Base-by-base conservation (phyloP, 208 protist genomes). In the Acanthamoeba triangularis region DNA sequence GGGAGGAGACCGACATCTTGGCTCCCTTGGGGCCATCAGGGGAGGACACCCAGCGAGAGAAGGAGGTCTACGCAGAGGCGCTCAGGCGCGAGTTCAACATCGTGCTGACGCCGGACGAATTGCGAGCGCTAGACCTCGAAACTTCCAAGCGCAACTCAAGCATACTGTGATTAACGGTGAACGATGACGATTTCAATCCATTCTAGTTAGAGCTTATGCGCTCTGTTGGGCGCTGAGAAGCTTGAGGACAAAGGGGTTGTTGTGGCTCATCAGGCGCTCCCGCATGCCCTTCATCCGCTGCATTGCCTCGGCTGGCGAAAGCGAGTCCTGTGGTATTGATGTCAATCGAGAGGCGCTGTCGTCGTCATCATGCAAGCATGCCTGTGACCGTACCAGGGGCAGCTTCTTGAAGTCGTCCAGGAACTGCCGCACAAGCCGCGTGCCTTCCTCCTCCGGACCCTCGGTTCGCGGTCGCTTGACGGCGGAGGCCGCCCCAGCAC, bases 391-490 rank as follows among this genome's bases (percentile, higher is more conserved):
- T 82, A 82, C 74, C 80, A 88, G 20, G 20, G 80, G 80, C 80
- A 88, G 80, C 44, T 54, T 33, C 47, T 63, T 88, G 80, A 88
- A 88, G 14, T 88, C 80, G n/a, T 63, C 52, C 25, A 88, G 49
- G 35, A 88, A 88, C 49, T 56, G 47, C 5, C 80, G 80, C 44
- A 88, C 80, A 11, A 88, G 52, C n/a, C 49, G 41, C 25, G 33
- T 25, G 2, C 80, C 80, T 41, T 88, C 80, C 80, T 63, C 80
- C n/a, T 33, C 49, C 25, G 28, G 7, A 2, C n/a, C 28, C 16
- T 54, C 80, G 33, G 47, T 28, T 30, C 80, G 80, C 13, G 80
- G 49, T 37, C 80, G 80, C 49, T 88, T 88, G 11, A 37, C 35
- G 18, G 49, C 30, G 20, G 6, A 18, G n/a, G 80, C 33, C 14